Base-by-base conservation (phyloP, 768 basidiomycete genomes). In the Astraeus odoratus region DNA sequence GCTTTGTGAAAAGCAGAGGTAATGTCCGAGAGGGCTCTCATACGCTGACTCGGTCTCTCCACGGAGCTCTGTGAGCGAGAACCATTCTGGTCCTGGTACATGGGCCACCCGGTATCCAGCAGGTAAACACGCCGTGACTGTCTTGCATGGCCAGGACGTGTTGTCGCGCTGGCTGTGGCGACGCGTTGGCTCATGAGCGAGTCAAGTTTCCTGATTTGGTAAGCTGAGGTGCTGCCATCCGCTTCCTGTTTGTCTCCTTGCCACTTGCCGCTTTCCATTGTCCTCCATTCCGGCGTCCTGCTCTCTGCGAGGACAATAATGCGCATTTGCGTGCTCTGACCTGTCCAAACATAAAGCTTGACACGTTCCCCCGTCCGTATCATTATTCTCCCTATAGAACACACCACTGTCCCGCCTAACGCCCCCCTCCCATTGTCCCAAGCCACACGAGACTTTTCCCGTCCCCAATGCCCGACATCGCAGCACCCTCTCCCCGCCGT, bases 401-500 rank as follows among this genome's bases (percentile, higher is more conserved):
- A n/a, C n/a, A n/a, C n/a, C 51, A 50, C 44, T 15, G 29, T 30
- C 42, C 49, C 45, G 41, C 31, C 43, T 22, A 51, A n/a, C 37
- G 43, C 19, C 43, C 49, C 15, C 44, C 29, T 29, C 39, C 39
- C 45, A 47, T 48, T 48, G 46, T 51, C 41, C 45, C 5, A n/a
- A 41, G 13, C n/a, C 30, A 18, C 30, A 44, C 18, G 26, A 19
- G 20, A 12, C 33, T 18, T 19, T 27, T 18, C 18, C 27, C 29
- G 26, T n/a, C 44, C 29, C 43, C 53, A 51, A 71, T 72, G 68
- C 65, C 67, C 51, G 54, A 69, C 59, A 71, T 76, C 61, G 48
- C 70, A 56, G 65, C 70, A 13, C 69, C 71, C 19, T 57, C 62
- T 8, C 67, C 70, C 10, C 67, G 66, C 54, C 50, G 51, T 43